Evolutionary conservation across 225 moss, liverwort and hornwort species (phyloP), one percentile per base, ranked within the genome.

Genomic region (Physcomitrium patens): DNA sequence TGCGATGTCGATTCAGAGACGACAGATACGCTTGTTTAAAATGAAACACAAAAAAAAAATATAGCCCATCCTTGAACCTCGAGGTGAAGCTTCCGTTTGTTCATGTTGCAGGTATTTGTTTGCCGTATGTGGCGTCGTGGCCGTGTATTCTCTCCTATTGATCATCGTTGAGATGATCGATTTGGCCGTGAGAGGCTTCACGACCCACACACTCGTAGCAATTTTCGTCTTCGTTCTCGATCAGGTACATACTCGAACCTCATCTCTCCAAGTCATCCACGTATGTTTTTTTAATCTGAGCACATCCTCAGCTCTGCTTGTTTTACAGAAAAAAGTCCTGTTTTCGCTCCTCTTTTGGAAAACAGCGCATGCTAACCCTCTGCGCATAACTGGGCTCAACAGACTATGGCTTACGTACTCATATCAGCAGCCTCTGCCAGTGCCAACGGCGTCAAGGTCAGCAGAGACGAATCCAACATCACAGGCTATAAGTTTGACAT

Each of bases 391-490:
- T 58, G 56, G 47, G 10, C 66, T 24, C 28, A 15, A 3, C 83
- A 84, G 84, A 52, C 42, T 12, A 26, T 80, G 28, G 79, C 84
- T 7, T 84, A 84, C 80, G 0, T 76, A 31, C 51, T 84, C 51
- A 65, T 84, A 18, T 68, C 77, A 14, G 80, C 84, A 2, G 77
- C 69, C 19, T 66, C 80, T 8, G 67, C 67, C 0, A 76, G 67
- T 17, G 84, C 84, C 1, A 70, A 80, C 46, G 70, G 50, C 3
- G 70, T 76, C 1, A 47, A 68, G 37, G 57, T 24, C 14, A 43
- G 9, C 22, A 54, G 1, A 2, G 42, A 57, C 0, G 41, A 3
- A 1, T 24, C 78, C 15, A 71, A 54, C 10, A n/a, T 81, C 12
- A 41, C 68, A 1, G 79, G 76, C 1, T 0, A 45, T 2, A 0